Evolutionary conservation across 805 yeast genomes (phyloP), one percentile per base, ranked within the genome.

Genomic region (Cyberlindnera misumaiensis): DNA sequence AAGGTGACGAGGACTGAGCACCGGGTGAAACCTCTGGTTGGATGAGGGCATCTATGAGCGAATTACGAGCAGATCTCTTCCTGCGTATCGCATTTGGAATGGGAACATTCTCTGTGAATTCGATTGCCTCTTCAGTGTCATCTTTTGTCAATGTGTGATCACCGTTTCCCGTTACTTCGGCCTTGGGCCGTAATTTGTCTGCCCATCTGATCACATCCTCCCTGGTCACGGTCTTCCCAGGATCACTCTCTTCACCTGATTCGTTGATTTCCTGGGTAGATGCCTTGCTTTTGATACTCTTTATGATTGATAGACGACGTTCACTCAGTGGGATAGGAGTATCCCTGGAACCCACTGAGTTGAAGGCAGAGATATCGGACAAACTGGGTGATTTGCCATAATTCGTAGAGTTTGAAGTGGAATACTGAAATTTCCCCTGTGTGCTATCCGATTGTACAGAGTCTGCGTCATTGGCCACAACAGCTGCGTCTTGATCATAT

Each of bases 381-480:
- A 55, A 18, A 4, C 53, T 39, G 13, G 59, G 58, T 0, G 56
- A 49, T 32, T 52, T 53, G 5, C 58, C 58, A 34, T 47, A 52
- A 31, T 46, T 46, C 3, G 58, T 51, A 0, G 59, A 53, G 28
- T 49, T 51, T 0, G 59, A 55, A 1, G 58, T 48, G n/a, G 57
- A 51, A 31, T 55, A 55, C n/a, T 45, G 48, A n/a, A 39, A 42
- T 22, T 38, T 44, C 5, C 42, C 44, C 18, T 42, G 39, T 12
- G 29, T 36, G 11, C 36, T 44, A 5, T 20, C 24, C 8, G 24
- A 20, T 8, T 20, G 24, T 20, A 20, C 24, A 20, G 24, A 20
- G 8, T 20, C 24, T 5, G 8, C 24, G 8, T 30, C 11, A 10
- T 29, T 39, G n/a, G 15, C 11, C 5, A 17, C 33, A 15, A 13